phyloP scores from a whole-genome alignment of 1,284 basidiomycete species.

The Ceratobasidium sp. region DNA sequence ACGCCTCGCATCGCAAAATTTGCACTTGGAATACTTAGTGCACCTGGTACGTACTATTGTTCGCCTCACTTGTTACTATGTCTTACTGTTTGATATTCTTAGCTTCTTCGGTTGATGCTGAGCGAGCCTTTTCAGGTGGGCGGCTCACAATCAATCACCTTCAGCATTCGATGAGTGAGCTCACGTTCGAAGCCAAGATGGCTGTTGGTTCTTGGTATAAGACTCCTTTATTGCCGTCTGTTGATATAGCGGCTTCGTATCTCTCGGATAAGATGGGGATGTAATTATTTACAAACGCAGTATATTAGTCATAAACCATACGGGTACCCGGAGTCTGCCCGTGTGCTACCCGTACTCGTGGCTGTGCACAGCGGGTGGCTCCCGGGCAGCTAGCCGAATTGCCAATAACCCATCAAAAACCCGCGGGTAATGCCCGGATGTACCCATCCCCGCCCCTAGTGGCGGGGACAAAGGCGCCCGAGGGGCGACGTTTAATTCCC shows the following conservation, averaged over 20 bases:
- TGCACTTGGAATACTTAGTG: slow-evolving; percentile 19
- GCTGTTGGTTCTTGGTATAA: slow-evolving; percentile 25
- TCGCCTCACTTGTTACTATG: not conserved
- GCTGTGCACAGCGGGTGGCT: too few relatives aligned
- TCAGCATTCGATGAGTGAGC: slow-evolving; percentile 27
- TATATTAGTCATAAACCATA: too few relatives aligned
- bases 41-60: slow-evolving; percentile 14
- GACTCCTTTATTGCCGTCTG: slow-evolving; percentile 17
- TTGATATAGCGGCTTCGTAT: slow-evolving; percentile 21
- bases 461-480: slow-evolving; percentile 32
- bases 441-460: too few relatives aligned
- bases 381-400: too few relatives aligned
- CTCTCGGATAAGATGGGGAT: too few relatives aligned
- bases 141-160: slow-evolving; percentile 26
- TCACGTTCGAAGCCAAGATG: slow-evolving; percentile 26
- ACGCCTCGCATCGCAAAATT: not conserved
- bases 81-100: not conserved
- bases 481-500: slow-evolving; percentile 32
- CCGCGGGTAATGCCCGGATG: too few relatives aligned
- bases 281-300: too few relatives aligned
- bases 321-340: too few relatives aligned
- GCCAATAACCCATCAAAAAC: too few relatives aligned
- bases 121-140: slow-evolving; percentile 27
- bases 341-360: too few relatives aligned
- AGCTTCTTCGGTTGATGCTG: slow-evolving; percentile 30